Conservation (phyloP, 1,139 yeast species). For the Candida dubliniensis region DNA sequence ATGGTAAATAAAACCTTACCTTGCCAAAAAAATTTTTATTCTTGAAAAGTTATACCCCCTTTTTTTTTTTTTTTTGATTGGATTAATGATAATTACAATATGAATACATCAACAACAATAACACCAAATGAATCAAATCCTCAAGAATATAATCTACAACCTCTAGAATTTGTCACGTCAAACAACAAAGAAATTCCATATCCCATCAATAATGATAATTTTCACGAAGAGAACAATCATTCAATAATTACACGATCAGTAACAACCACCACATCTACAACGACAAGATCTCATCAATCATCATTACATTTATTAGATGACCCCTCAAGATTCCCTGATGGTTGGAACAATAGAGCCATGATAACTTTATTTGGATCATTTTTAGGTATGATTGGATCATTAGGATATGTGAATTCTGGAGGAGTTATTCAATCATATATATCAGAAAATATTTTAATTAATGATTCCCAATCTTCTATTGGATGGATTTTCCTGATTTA, state of each 20-base stretch:
- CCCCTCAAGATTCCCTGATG: slow-evolving; percentile 27
- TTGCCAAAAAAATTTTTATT: too few species aligned
- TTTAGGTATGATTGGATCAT: slow-evolving; percentile 24
- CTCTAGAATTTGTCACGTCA: too few species aligned
- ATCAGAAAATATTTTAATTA: slow-evolving; percentile 18
- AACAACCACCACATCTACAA: too few species aligned
- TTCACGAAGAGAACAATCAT: neutral
- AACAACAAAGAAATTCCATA: too few species aligned
- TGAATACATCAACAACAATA: too few species aligned
- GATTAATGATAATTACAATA: too few species aligned
- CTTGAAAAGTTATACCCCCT: too few species aligned
- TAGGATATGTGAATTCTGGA: slow-evolving; percentile 28
- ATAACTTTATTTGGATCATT: slow-evolving; percentile 25
- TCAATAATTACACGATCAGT: neutral
- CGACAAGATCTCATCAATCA: neutral
- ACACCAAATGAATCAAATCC: too few species aligned
- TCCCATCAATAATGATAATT: neutral
- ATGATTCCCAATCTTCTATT: slow-evolving; percentile 22
- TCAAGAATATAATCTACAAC: too few species aligned
- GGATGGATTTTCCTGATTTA: slow-evolving; percentile 38
- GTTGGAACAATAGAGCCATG: slow-evolving; percentile 21
- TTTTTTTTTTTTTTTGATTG: too few species aligned
- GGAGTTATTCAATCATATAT: slow-evolving; percentile 32
- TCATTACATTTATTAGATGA: slow-evolving; percentile 15
- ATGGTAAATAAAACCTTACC: too few species aligned